These are phyloP conservation scores for Cryptosporidium meleagridis DNA, from an alignment of 169 alveolate species.

Conservation along the genomic window DNA sequence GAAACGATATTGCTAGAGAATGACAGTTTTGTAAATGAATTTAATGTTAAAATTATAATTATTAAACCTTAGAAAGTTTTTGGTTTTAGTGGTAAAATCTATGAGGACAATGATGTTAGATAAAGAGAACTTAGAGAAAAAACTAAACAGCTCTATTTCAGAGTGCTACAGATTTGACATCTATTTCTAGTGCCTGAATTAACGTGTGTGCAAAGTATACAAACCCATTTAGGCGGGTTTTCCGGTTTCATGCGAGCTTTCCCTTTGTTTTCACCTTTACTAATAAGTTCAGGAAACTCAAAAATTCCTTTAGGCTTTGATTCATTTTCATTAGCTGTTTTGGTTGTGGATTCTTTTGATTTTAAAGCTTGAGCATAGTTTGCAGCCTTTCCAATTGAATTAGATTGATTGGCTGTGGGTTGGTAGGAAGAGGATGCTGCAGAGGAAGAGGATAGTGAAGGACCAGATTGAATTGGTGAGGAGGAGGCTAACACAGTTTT, in stretches of 20 bases:
- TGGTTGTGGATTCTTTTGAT: background rate
- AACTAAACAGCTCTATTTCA: background rate
- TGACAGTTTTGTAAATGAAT: no score
- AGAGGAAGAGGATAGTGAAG: background rate
- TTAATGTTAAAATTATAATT: no score
- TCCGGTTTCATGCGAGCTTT: constrained; percentile 11
- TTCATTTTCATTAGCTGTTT: background rate
- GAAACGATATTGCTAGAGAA: background rate
- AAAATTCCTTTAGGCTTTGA: background rate
- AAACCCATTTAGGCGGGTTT: constrained; percentile 46
- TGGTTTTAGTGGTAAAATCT: background rate
- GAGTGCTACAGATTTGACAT: constrained; percentile 58
- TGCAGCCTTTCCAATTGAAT: background rate
- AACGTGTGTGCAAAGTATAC: constrained; percentile 52
- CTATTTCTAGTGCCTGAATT: constrained; percentile 61
- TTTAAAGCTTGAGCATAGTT: background rate
- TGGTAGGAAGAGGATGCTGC: background rate
- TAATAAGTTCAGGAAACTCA: constrained; percentile 20
- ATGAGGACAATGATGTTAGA: background rate
- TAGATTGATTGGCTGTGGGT: background rate
- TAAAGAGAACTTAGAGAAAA: background rate
- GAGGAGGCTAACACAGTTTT: constrained; percentile 51
- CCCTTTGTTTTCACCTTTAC: constrained; percentile 14
- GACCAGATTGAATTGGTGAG: background rate
- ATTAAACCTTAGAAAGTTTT: background rate